These are phyloP conservation scores for Sambucus nigra DNA, from an alignment of 129 eudicot species.

Conservation along the genomic window DNA sequence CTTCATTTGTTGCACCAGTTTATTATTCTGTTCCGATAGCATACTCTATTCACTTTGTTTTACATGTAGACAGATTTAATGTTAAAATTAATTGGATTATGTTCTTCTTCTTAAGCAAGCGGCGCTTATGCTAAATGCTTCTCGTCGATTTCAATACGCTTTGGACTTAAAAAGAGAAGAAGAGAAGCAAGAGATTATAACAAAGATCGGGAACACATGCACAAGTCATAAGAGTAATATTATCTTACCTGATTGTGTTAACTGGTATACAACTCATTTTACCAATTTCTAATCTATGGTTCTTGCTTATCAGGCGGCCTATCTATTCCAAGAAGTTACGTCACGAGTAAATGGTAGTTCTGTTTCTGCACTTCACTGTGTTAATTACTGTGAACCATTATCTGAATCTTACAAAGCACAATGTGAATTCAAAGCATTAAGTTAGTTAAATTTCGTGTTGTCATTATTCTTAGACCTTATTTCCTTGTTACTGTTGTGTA, in stretches of 20 bases:
- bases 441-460: no score
- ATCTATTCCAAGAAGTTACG: conserved; percentile 62
- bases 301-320: conserved; percentile 56
- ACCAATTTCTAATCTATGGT: conserved; percentile 1
- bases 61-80: not conserved
- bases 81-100: not conserved
- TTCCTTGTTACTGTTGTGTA: no score
- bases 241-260: not conserved
- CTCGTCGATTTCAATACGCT: conserved; percentile 90
- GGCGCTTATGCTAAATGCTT: conserved; percentile 85
- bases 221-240: conserved; percentile 78
- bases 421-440: no score
- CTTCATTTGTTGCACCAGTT: not conserved
- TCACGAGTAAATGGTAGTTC: conserved; percentile 35
- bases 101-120: conserved; percentile 56
- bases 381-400: no score
- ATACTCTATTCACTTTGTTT: not conserved
- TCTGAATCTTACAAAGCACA: no score
- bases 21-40: not conserved
- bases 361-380: conserved; percentile 5
- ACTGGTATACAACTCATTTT: not conserved
- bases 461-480: no score
- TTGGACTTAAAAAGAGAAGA: conserved; percentile 86
- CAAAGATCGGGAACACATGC: conserved; percentile 79
- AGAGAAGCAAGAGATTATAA: conserved; percentile 56